These are phyloP conservation scores for Globisporangium apiculatum DNA, from an alignment of 352 stramenopile species.

Conservation along the genomic window DNA sequence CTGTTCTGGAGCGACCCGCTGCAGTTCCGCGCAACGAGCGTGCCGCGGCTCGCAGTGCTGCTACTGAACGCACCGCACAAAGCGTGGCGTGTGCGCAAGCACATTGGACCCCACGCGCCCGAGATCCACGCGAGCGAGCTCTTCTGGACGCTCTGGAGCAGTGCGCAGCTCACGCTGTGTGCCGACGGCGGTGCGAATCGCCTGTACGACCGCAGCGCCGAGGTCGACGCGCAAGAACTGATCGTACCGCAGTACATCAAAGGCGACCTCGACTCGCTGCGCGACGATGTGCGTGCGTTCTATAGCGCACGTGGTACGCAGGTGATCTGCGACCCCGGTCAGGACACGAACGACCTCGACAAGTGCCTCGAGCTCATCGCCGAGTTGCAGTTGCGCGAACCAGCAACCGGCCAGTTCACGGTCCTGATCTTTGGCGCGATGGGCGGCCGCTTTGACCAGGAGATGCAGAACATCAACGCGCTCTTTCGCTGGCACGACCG, in stretches of 20 bases:
- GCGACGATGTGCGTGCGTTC: conserved; percentile 76
- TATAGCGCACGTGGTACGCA: conserved; percentile 62
- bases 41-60: conserved; percentile 48
- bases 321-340: conserved; percentile 76
- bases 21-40: conserved; percentile 11
- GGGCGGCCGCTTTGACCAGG: conserved; percentile 95
- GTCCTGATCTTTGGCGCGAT: conserved; percentile 93
- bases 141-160: conserved; percentile 69
- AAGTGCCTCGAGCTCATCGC: conserved; percentile 79
- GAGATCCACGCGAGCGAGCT: conserved; percentile 27
- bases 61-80: conserved; percentile 44
- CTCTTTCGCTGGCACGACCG: conserved; percentile 84
- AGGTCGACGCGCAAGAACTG: conserved; percentile 27
- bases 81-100: conserved; percentile 32
- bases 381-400: conserved; percentile 22
- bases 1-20: conserved; percentile 42
- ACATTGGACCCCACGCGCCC: conserved; percentile 12
- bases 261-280: conserved; percentile 93
- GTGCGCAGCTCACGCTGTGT: conserved; percentile 75
- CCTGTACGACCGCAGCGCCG: conserved; percentile 73
- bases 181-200: conserved; percentile 95
- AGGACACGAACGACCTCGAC: conserved; percentile 95
- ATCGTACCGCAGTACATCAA: conserved; percentile 89
- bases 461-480: conserved; percentile 94
- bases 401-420: conserved; percentile 29